Percentiles rank a stretch among this genome's conserved stretches.
Evolutionary conservation across 1,284 basidiomycete species (phyloP).

Genomic region (Boletus austroedulis): DNA sequence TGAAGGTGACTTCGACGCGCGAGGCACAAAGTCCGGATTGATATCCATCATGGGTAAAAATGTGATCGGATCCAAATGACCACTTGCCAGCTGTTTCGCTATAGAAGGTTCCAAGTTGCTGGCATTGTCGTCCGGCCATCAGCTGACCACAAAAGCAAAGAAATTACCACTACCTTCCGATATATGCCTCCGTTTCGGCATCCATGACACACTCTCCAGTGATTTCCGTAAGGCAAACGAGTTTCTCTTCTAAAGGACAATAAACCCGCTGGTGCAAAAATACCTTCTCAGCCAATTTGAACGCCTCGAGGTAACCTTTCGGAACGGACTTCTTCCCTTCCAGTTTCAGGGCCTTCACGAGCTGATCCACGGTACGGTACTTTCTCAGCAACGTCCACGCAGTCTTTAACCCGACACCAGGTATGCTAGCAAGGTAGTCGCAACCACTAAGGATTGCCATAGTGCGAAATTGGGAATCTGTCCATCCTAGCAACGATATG

Average conservation of each 20-base stretch:
- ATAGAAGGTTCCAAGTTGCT: conserved; percentile 59
- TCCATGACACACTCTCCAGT: conserved; percentile 53
- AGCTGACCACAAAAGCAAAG: conserved; percentile 2
- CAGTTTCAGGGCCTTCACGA: conserved; percentile 73
- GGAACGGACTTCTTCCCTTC: conserved; percentile 89
- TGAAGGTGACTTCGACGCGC: conserved; percentile 40
- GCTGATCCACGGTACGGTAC: conserved; percentile 85
- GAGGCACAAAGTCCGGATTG: conserved; percentile 66
- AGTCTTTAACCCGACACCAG: conserved; percentile 94
- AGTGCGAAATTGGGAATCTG: conserved; percentile 83
- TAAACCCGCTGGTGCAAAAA: conserved; percentile 95
- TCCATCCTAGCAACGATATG: conserved; percentile 86
- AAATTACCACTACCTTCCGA: conserved; percentile 58
- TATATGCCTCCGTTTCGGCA: conserved; percentile 65
- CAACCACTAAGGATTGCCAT: conserved; percentile 98
- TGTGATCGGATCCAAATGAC: conserved; percentile 78
- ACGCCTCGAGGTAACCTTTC: conserved; percentile 69
- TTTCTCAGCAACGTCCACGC: conserved; percentile 81
- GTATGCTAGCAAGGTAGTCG: conserved; percentile 94
- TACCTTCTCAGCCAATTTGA: conserved; percentile 82
- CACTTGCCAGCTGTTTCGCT: conserved; percentile 68
- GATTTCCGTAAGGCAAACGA: conserved; percentile 69
- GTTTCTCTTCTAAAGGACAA: conserved; percentile 62
- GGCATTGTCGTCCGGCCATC: conserved; percentile 18
- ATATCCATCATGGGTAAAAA: conserved; percentile 74